phyloP scores from a whole-genome alignment of 108 stramenopile species.

The Licmophora abbreviata region DNA sequence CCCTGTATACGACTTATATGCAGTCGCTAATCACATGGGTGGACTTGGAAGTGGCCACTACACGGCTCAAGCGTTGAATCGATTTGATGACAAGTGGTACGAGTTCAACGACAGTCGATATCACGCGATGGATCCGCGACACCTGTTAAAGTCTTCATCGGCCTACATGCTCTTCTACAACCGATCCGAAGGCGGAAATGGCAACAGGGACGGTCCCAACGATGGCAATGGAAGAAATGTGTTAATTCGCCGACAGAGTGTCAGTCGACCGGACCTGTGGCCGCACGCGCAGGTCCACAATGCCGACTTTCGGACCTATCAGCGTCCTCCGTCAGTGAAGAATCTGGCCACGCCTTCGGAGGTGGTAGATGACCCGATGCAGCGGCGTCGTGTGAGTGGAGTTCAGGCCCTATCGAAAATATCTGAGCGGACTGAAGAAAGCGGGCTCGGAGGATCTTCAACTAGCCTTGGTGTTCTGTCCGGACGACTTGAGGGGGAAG shows the following conservation, averaged over 20 bases:
- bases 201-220: not conserved
- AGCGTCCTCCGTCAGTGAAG: too few relatives aligned
- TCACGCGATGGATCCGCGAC: slow-evolving; percentile 22
- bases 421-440: too few relatives aligned
- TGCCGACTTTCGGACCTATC: slow-evolving; percentile 1
- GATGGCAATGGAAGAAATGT: slow-evolving; percentile 39
- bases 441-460: too few relatives aligned
- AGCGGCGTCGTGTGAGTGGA: too few relatives aligned
- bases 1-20: slow-evolving; percentile 90
- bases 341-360: too few relatives aligned
- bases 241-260: slow-evolving; percentile 57
- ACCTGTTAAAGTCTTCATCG: slow-evolving; percentile 22
- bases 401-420: too few relatives aligned
- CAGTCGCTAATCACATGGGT: slow-evolving; percentile 89
- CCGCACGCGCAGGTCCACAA: slow-evolving; percentile 58
- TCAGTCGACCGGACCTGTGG: slow-evolving; percentile 73
- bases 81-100: slow-evolving; percentile 81
- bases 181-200: slow-evolving; percentile 9
- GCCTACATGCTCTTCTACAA: slow-evolving; percentile 79
- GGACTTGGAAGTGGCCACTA: slow-evolving; percentile 92
- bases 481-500: too few relatives aligned
- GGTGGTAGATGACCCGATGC: too few relatives aligned
- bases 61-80: slow-evolving; percentile 76
- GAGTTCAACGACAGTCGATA: slow-evolving; percentile 68
- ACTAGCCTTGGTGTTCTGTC: too few relatives aligned